phyloP scores from a whole-genome alignment of 495 filamentous ascomycete species.

The Penicillium pulvis region DNA sequence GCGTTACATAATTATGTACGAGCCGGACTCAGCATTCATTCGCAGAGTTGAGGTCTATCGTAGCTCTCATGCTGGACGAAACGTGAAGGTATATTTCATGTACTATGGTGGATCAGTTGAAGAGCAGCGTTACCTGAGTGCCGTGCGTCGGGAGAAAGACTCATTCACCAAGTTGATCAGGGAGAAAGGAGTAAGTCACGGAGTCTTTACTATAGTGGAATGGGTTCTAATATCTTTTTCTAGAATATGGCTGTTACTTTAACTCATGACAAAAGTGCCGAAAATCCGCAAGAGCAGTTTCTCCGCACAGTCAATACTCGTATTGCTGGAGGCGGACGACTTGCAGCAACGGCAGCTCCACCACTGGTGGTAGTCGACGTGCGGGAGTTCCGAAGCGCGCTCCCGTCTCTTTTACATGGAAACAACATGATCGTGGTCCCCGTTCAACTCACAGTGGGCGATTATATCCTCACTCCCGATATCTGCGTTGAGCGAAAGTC shows the following conservation, averaged over 20 bases:
- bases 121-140: slow-evolving; percentile 90
- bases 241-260: slow-evolving; percentile 86
- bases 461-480: slow-evolving; percentile 87
- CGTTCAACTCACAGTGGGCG: slow-evolving; percentile 93
- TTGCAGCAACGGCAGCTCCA: slow-evolving; percentile 87
- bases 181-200: slow-evolving; percentile 68
- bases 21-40: slow-evolving; percentile 94
- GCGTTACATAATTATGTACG: slow-evolving; percentile 97
- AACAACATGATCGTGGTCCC: slow-evolving; percentile 83
- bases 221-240: background rate
- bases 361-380: slow-evolving; percentile 93
- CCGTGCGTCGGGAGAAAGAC: slow-evolving; percentile 90
- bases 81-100: slow-evolving; percentile 91
- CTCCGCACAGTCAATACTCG: slow-evolving; percentile 94
- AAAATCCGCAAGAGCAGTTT: slow-evolving; percentile 90
- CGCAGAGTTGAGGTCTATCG: slow-evolving; percentile 94
- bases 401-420: slow-evolving; percentile 89
- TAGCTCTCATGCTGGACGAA: slow-evolving; percentile 85
- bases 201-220: slow-evolving; percentile 3
- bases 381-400: slow-evolving; percentile 89
- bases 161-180: slow-evolving; percentile 91
- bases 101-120: slow-evolving; percentile 95
- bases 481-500: slow-evolving; percentile 96
- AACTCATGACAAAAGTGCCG: slow-evolving; percentile 68
- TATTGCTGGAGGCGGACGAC: slow-evolving; percentile 88